Evolutionary conservation across 2,329 filamentous ascomycete genomes (phyloP).

Genomic region (Ambrosiella xylebori): DNA sequence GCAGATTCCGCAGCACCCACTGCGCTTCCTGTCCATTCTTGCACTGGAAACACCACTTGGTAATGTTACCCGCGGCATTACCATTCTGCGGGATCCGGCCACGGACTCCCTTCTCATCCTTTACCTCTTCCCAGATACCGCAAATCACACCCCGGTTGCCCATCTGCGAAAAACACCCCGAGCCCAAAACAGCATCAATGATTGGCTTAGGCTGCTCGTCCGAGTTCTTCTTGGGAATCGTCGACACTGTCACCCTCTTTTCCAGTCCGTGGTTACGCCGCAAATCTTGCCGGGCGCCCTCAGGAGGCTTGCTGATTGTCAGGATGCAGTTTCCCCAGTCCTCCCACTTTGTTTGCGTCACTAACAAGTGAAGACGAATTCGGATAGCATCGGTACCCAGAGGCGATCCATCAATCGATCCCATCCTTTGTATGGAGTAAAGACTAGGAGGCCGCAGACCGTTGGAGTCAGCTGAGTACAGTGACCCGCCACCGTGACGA

Average conservation of each 20-base stretch:
- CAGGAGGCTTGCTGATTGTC: conserved; percentile 62
- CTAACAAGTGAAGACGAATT: conserved; percentile 69
- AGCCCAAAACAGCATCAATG: conserved; percentile 70
- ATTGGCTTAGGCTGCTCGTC: conserved; percentile 41
- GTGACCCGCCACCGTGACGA: conserved; percentile 36
- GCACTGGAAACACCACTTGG: conserved; percentile 48
- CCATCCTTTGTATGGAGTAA: conserved; percentile 18
- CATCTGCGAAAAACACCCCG: conserved; percentile 68
- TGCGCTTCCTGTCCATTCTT: conserved; percentile 33
- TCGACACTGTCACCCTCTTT: conserved; percentile 69
- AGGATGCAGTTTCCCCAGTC: conserved; percentile 75
- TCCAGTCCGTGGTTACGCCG: conserved; percentile 49
- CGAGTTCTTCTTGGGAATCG: conserved; percentile 44
- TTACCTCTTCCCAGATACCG: conserved; percentile 68
- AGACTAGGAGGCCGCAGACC: conserved; percentile 41
- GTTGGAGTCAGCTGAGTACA: conserved; percentile 42
- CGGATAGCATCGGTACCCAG: conserved; percentile 64
- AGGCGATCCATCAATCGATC: conserved; percentile 32
- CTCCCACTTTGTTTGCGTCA: conserved; percentile 66
- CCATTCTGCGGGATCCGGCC: conserved; percentile 35
- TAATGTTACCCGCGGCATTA: conserved; percentile 35
- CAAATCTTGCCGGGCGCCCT: conserved; percentile 39
- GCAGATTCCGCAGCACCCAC: conserved; percentile 39
- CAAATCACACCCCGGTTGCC: conserved; percentile 76
- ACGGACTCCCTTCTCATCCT: conserved; percentile 40